Conservation (phyloP, 1,139 yeast genomes). For the Candida sp. region DNA sequence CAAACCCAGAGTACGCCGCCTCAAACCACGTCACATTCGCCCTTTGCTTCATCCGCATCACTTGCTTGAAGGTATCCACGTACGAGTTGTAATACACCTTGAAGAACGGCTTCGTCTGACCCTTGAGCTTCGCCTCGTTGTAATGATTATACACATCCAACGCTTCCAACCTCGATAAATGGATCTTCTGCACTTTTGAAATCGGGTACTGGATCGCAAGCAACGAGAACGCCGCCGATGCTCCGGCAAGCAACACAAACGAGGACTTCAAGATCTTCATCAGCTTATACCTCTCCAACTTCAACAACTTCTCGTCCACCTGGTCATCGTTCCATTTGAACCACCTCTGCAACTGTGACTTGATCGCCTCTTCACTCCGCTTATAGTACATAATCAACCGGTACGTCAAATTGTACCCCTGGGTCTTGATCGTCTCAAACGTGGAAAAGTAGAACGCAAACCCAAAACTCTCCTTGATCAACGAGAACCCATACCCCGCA, state of each 20-base stretch:
- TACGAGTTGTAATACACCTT: constrained; percentile 70
- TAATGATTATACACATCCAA: constrained; percentile 66
- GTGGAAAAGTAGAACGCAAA: constrained; percentile 88
- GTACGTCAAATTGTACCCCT: constrained; percentile 60
- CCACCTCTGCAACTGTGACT: constrained; percentile 23
- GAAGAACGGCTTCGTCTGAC: constrained; percentile 38
- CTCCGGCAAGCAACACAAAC: constrained; percentile 86
- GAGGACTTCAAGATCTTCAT: constrained; percentile 63
- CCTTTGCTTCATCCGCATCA: constrained; percentile 54
- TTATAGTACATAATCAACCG: constrained; percentile 64
- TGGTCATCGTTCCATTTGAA: constrained; percentile 24
- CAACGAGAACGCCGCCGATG: constrained; percentile 80
- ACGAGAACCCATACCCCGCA: constrained; percentile 83
- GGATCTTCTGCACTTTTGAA: constrained; percentile 78
- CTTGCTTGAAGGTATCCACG: constrained; percentile 69
- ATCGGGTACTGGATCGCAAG: constrained; percentile 86
- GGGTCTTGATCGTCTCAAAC: constrained; percentile 81
- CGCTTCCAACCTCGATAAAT: constrained; percentile 79
- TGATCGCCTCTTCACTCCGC: constrained; percentile 29
- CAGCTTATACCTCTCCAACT: constrained; percentile 44
- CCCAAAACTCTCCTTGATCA: constrained; percentile 82
- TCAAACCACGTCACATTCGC: constrained; percentile 61
- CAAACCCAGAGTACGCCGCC: constrained; percentile 81
- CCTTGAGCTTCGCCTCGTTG: constrained; percentile 13
- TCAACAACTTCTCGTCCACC: constrained; percentile 32